A percentile compares a stretch with the other conserved stretches of the same genome.
phyloP scores from a whole-genome alignment of 768 basidiomycete genomes.

The Mycena venus region DNA sequence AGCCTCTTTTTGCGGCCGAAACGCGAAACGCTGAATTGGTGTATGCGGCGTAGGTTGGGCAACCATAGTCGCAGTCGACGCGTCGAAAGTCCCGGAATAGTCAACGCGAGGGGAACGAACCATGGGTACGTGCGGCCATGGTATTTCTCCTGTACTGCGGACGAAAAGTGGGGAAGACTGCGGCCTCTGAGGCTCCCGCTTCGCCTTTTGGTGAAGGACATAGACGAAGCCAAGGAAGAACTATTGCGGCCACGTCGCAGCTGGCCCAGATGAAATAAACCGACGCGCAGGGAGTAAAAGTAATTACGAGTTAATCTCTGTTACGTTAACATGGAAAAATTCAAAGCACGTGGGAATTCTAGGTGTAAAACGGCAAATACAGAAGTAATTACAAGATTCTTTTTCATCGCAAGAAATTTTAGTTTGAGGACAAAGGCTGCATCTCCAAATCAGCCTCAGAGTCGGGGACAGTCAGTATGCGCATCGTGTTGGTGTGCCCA shows the following conservation, averaged over 20 bases:
- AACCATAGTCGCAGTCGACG: constrained; percentile 70
- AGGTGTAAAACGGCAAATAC: neutral
- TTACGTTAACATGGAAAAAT: neutral
- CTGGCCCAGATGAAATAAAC: neutral
- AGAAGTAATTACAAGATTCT: constrained; percentile 17
- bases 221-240: constrained; percentile 26
- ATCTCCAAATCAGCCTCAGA: constrained; percentile 83
- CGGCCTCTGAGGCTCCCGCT: constrained; percentile 28
- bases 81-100: constrained; percentile 70
- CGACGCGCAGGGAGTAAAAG: neutral
- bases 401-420: neutral
- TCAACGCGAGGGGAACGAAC: constrained; percentile 70
- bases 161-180: constrained; percentile 52
- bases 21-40: constrained; percentile 67
- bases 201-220: constrained; percentile 37
- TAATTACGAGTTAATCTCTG: neutral
- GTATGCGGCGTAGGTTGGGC: constrained; percentile 72
- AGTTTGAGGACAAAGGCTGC: constrained; percentile 61
- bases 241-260: neutral
- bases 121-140: constrained; percentile 65
- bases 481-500: constrained; percentile 94
- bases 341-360: constrained; percentile 10
- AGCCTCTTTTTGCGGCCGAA: constrained; percentile 66
- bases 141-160: constrained; percentile 78
- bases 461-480: constrained; percentile 87